phyloP scores from a whole-genome alignment of 1,284 basidiomycete species.

The Sporisorium reilianum region DNA sequence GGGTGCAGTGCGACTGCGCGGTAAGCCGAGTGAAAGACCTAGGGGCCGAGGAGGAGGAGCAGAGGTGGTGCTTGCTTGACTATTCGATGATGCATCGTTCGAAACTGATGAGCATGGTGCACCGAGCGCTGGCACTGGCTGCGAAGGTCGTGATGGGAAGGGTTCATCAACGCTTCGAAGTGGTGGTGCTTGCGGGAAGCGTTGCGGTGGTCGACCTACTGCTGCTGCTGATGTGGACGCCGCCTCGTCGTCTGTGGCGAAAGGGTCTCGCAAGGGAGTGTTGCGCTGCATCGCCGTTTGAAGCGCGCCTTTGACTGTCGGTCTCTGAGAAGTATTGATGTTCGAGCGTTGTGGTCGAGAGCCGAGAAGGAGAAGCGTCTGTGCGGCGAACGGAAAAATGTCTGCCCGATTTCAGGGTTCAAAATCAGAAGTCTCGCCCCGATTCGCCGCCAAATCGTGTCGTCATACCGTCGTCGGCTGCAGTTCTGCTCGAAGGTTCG shows the following conservation, averaged over 20 bases:
- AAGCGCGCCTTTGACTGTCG: neutral
- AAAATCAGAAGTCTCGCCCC: neutral
- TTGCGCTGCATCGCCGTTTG: conserved; percentile 10
- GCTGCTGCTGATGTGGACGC: conserved; percentile 4
- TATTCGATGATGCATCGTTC: neutral
- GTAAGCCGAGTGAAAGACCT: conserved; percentile 34
- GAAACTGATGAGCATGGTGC: neutral
- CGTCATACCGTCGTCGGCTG: too few relatives aligned
- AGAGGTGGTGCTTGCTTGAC: neutral
- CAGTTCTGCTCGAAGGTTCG: too few relatives aligned
- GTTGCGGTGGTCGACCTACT: conserved; percentile 19
- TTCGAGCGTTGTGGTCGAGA: too few relatives aligned
- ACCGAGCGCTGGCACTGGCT: neutral
- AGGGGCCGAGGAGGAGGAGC: conserved; percentile 14
- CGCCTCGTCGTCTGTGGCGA: conserved; percentile 21
- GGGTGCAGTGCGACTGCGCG: conserved; percentile 13
- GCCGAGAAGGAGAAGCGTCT: conserved; percentile 1
- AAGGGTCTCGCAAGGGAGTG: conserved; percentile 17
- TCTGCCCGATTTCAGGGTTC: conserved; percentile 12
- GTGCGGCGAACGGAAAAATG: conserved; percentile 7
- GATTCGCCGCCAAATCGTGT: too few relatives aligned
- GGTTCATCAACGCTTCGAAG: neutral
- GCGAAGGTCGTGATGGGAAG: neutral
- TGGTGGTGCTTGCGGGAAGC: conserved; percentile 7
- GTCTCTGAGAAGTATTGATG: too few relatives aligned